Evolutionary conservation across 441 rosid species (phyloP), one percentile per base, ranked within the genome.

Genomic region (Iberis amara): DNA sequence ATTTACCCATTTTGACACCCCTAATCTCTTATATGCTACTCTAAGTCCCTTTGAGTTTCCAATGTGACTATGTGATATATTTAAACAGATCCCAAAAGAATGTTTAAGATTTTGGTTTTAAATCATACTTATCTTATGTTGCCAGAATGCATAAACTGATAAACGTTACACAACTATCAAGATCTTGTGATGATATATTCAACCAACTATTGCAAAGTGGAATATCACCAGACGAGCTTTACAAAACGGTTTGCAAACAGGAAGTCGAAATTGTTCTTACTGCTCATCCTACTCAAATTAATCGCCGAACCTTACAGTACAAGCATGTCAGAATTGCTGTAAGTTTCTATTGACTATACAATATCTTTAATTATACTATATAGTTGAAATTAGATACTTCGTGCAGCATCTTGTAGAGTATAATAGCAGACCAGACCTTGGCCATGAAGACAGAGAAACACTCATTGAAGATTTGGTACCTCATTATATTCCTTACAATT

Each of bases 211-310:
- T 83, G 59, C 94, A 84, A 67, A 71, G 85, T 61, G 97, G 89
- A 40, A 65, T 82, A 47, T 73, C 95, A 11, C 69, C 85, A 5
- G 82, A 84, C 23, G 77, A 82, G 62, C 97, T 89, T 59, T 89
- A 83, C 68, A 14, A 75, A 43, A 82, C 83, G n/a, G 79, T 86
- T 44, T 89, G 95, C 83, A 83, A 83, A 68, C 87, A 81, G 80
- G 87, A 81, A 12, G 85, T 89, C 52, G 97, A 89, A 74, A 89
- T 89, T 55, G 97, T 89, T 66, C 95, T 89, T 47, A 89, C 97
- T 39, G 97, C 97, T 49, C 97, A 89, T 72, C 97, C 97, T 47
- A 89, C 97, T 64, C 97, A 89, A 76, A 89, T 89, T 57, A 83
- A 81, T 54, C 88, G 97, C 2, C 81, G 97, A 44, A 89, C 97